phyloP scores from a whole-genome alignment of 768 basidiomycete species.

The Phallus indusiatus region DNA sequence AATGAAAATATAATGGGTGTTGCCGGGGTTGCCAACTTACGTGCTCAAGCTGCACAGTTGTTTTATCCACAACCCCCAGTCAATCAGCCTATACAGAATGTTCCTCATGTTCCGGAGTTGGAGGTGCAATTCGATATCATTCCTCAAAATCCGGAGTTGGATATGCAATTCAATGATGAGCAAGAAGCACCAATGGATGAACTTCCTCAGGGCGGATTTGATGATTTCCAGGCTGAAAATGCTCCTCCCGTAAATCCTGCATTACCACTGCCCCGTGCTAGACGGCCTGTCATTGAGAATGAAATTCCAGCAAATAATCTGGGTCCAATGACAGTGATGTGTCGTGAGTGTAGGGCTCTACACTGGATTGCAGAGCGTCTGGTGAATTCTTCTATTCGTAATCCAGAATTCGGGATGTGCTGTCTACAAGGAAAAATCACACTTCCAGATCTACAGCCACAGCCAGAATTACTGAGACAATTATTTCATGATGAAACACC shows the following conservation, averaged over 20 bases:
- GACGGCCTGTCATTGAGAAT: background rate
- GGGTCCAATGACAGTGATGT: background rate
- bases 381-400: background rate
- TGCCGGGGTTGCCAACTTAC: background rate
- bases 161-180: too few relatives aligned
- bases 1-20: background rate
- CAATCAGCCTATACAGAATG: background rate
- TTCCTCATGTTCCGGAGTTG: too few relatives aligned
- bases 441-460: conserved; percentile 15
- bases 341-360: background rate
- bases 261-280: background rate
- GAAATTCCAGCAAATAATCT: background rate
- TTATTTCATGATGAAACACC: conserved; percentile 10
- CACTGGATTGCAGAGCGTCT: background rate
- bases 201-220: background rate
- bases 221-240: background rate
- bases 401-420: conserved; percentile 20
- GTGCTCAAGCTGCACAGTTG: background rate
- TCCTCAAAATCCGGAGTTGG: too few relatives aligned
- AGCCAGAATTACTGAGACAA: conserved; percentile 12
- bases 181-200: background rate
- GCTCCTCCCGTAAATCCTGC: background rate
- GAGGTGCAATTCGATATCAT: too few relatives aligned
- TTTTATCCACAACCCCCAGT: background rate
- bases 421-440: conserved; percentile 21